Percentiles rank a stretch among this genome's conserved stretches.
phyloP scores from a whole-genome alignment of 176 grass and related monocot genomes.

The Themeda triandra region DNA sequence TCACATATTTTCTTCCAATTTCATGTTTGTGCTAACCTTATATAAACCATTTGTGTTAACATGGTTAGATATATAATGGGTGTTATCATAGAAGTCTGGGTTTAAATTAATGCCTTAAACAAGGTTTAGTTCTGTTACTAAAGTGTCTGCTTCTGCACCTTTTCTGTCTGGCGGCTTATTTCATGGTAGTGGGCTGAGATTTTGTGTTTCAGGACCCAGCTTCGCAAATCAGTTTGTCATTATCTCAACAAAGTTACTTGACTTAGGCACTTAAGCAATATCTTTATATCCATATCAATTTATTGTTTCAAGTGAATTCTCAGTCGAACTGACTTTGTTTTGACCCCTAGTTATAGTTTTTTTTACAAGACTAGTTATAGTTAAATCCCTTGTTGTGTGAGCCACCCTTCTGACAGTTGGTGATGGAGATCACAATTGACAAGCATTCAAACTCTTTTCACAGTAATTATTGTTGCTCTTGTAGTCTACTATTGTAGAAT shows the following conservation, averaged over 20 bases:
- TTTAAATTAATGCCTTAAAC: neutral
- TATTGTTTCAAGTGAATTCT: neutral
- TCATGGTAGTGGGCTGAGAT: neutral
- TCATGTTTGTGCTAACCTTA: neutral
- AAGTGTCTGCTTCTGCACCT: neutral
- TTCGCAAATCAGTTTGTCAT: neutral
- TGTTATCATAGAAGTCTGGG: neutral
- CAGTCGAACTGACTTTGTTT: neutral
- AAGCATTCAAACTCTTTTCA: neutral
- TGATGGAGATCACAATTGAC: neutral
- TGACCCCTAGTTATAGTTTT: neutral
- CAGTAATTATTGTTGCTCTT: neutral
- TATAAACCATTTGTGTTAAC: neutral
- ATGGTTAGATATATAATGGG: neutral
- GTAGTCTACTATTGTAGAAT: neutral
- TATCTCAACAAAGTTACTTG: neutral
- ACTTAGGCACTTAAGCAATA: neutral
- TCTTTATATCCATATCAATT: neutral
- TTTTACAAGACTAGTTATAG: no score
- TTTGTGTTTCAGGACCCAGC: neutral
- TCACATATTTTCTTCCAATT: neutral
- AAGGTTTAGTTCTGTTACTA: neutral
- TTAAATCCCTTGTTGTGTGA: neutral
- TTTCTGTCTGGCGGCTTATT: neutral
- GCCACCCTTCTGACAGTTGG: neutral